Evolutionary conservation across 495 filamentous ascomycete species (phyloP).

Genomic region (Neurospora sp.): DNA sequence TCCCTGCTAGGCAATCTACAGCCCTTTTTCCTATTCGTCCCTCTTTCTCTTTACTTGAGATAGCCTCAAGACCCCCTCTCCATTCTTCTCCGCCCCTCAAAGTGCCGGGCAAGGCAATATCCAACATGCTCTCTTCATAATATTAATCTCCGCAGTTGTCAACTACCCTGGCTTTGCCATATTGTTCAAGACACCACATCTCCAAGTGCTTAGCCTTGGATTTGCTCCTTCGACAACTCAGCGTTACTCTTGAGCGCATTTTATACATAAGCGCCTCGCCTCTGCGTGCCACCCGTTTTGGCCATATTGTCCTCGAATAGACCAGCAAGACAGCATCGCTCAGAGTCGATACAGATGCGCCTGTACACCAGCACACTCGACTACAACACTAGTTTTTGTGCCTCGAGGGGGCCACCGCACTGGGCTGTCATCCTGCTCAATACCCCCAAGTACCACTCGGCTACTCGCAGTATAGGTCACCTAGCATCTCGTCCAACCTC

Average conservation of each 20-base stretch:
- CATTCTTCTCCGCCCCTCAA: constrained; percentile 9
- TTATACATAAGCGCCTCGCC: background rate
- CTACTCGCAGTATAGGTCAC: background rate
- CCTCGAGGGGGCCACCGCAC: background rate
- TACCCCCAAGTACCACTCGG: constrained; percentile 7
- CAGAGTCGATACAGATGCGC: background rate
- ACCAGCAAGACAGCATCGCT: background rate
- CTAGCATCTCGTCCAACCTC: background rate
- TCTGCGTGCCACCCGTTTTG: background rate
- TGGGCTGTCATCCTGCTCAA: constrained; percentile 1
- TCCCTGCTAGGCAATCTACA: constrained; percentile 25
- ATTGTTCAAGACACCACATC: constrained; percentile 6
- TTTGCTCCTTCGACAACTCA: background rate
- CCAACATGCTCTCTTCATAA: constrained; percentile 18
- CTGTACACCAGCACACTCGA: background rate
- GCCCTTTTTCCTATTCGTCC: constrained; percentile 5
- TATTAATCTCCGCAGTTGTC: constrained; percentile 22
- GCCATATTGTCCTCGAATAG: background rate
- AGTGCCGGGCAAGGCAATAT: constrained; percentile 8
- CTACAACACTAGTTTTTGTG: background rate
- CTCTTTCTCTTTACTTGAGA: constrained; percentile 11
- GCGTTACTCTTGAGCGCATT: background rate
- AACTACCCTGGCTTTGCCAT: constrained; percentile 27
- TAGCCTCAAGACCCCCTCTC: constrained; percentile 5
- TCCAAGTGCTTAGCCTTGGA: background rate